Evolutionary conservation across 2,329 filamentous ascomycete genomes (phyloP).

Genomic region (Diaporthe velutina): DNA sequence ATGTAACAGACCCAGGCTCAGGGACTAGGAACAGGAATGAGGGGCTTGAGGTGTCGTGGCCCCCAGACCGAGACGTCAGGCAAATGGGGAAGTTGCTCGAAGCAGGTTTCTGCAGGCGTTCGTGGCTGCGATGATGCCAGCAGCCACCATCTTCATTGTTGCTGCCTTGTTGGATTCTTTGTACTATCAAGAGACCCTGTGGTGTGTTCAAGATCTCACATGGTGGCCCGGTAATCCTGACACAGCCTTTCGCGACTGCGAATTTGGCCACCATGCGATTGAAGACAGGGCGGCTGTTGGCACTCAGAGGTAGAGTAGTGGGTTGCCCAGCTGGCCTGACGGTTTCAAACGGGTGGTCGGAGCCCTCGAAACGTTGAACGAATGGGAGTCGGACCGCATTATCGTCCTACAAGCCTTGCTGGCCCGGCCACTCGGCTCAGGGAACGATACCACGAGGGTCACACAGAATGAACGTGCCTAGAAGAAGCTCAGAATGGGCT

Average conservation of each 20-base stretch:
- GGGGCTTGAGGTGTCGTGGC: neutral
- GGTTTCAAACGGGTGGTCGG: neutral
- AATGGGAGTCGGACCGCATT: neutral
- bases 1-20: neutral
- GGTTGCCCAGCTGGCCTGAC: neutral
- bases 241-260: neutral
- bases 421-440: slow-evolving; percentile 31
- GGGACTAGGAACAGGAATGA: neutral
- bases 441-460: slow-evolving; percentile 32
- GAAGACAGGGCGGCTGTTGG: neutral
- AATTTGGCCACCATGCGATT: neutral
- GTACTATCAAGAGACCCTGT: neutral
- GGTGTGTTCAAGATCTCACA: neutral
- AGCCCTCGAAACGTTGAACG: neutral
- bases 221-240: neutral
- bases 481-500: slow-evolving; percentile 10
- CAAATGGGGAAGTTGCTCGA: neutral
- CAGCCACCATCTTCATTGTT: neutral
- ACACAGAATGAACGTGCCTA: slow-evolving; percentile 5
- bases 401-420: neutral
- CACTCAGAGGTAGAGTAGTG: neutral
- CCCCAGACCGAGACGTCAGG: slow-evolving; percentile 11
- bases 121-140: slow-evolving; percentile 12
- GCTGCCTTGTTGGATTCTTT: slow-evolving; percentile 2
- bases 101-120: neutral